phyloP scores from a whole-genome alignment of 768 basidiomycete genomes.

The Terana coerulea region DNA sequence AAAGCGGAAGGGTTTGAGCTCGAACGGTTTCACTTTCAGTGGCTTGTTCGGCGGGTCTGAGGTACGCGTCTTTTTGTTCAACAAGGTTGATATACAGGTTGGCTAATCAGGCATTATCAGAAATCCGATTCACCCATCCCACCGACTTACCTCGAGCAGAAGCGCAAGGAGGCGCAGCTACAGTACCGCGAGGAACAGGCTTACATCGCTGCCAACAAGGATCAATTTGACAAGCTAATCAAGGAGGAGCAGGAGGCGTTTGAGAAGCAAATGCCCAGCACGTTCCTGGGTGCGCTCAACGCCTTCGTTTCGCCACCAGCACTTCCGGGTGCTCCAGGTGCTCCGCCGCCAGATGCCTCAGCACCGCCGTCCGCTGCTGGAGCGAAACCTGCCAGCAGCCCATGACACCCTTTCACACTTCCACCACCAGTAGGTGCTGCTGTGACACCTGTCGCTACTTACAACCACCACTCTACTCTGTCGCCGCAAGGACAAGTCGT shows the following conservation, averaged over 20 bases:
- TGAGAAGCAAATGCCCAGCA: slow-evolving; percentile 44
- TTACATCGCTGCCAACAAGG: slow-evolving; percentile 48
- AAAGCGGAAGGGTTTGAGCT: slow-evolving; percentile 34
- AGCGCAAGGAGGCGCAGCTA: slow-evolving; percentile 46
- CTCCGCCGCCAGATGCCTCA: neutral
- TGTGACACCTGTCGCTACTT: too few species aligned
- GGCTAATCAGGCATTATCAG: slow-evolving; percentile 12
- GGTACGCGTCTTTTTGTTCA: slow-evolving; percentile 20
- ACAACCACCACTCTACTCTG: neutral
- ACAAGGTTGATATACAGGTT: neutral
- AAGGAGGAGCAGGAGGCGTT: slow-evolving; percentile 50
- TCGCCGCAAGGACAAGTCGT: neutral
- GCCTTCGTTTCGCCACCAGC: slow-evolving; percentile 10
- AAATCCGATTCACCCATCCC: slow-evolving; percentile 32
- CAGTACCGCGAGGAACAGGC: slow-evolving; percentile 51
- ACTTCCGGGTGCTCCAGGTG: neutral
- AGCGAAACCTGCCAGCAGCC: neutral
- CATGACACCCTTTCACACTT: neutral
- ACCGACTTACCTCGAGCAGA: slow-evolving; percentile 50
- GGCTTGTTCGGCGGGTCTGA: slow-evolving; percentile 37
- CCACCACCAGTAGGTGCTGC: neutral
- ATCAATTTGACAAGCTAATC: slow-evolving; percentile 44
- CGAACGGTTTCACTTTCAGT: slow-evolving; percentile 42
- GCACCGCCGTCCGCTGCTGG: too few species aligned
- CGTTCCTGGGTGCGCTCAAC: slow-evolving; percentile 29